A percentile compares a stretch with the other conserved stretches of the same genome.
phyloP scores from a whole-genome alignment of 78 protist genomes.

The Mastigamoeba balamuthi region DNA sequence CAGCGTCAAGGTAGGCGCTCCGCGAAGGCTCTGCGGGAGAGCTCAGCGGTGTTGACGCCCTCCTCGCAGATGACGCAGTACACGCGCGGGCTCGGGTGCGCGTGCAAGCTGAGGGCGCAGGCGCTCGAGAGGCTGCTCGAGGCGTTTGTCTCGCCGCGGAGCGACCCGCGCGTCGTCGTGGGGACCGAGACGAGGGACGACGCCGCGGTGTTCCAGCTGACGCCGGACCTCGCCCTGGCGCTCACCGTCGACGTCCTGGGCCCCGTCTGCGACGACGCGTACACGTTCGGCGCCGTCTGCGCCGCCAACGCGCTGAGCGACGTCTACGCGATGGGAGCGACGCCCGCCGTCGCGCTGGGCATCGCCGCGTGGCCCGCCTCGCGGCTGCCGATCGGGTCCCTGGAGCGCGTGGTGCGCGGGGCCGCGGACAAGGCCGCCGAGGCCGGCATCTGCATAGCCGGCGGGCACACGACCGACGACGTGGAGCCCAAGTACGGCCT shows the following conservation, averaged over 20 bases:
- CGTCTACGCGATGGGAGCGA: slow-evolving; percentile 30
- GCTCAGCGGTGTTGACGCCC: no score
- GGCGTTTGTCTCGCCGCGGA: background rate
- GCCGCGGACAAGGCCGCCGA: background rate
- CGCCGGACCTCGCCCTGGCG: background rate
- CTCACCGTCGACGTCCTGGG: background rate
- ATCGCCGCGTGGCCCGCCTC: background rate
- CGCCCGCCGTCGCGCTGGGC: background rate
- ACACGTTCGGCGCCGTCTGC: slow-evolving; percentile 14
- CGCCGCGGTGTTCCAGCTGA: background rate
- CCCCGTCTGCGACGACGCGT: slow-evolving; percentile 11
- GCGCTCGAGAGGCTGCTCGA: background rate
- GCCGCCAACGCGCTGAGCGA: slow-evolving; percentile 34
- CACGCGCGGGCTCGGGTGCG: slow-evolving; percentile 16
- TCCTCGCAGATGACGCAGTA: no score
- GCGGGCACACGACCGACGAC: slow-evolving; percentile 29
- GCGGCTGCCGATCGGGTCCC: background rate
- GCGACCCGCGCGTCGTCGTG: background rate
- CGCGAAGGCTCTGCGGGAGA: no score
- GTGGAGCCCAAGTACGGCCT: slow-evolving; percentile 26
- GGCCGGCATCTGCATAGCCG: slow-evolving; percentile 6
- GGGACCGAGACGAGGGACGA: slow-evolving; percentile 15
- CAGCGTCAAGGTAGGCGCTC: background rate
- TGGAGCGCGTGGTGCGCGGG: slow-evolving; percentile 4
- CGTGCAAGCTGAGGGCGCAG: slow-evolving; percentile 5